Conservation (phyloP, 345 rosid genomes). For the Citrus medica region DNA sequence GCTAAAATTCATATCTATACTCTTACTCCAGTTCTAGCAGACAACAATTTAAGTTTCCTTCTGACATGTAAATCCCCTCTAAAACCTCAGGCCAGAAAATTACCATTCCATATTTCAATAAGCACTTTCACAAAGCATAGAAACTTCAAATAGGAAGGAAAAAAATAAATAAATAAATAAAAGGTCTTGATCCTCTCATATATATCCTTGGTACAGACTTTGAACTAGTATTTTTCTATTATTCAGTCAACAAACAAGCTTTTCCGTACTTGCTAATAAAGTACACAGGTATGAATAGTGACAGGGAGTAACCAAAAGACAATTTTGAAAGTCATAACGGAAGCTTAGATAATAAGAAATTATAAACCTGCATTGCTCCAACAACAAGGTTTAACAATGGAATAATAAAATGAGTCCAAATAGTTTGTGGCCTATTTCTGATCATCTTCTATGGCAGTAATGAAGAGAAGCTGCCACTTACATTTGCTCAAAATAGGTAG, state of each 20-base stretch:
- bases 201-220: not conserved
- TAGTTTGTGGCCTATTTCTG: not conserved
- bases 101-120: not conserved
- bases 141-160: not conserved
- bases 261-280: not conserved
- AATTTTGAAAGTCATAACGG: not conserved
- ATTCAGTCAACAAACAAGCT: not conserved
- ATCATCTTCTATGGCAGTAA: not conserved
- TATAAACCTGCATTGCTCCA: not conserved
- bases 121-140: not conserved
- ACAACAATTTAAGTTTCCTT: not conserved
- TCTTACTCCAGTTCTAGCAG: not conserved
- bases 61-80: not conserved
- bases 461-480: not conserved
- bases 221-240: not conserved
- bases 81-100: not conserved
- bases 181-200: not conserved
- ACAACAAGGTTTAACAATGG: not conserved
- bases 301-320: not conserved
- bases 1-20: not conserved
- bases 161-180: too few relatives aligned
- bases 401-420: not conserved
- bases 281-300: not conserved
- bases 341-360: not conserved
- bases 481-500: not conserved